A percentile compares a stretch with the other conserved stretches of the same genome.
phyloP scores from a whole-genome alignment of 257 asterid genomes.

The Capsicum rhomboideum region DNA sequence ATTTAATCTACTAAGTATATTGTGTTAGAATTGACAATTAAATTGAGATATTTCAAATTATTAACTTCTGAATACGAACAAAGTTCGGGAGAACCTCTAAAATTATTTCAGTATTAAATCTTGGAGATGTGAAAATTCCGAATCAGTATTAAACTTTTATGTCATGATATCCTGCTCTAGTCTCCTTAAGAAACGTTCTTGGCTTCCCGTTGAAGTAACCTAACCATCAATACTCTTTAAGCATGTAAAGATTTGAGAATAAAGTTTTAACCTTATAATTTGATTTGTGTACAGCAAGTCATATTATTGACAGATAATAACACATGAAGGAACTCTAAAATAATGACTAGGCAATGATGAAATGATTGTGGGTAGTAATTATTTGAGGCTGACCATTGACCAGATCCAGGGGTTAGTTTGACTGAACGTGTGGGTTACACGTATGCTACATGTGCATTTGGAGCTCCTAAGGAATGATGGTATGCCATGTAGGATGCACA shows the following conservation, averaged over 20 bases:
- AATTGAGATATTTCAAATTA: background rate
- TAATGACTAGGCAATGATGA: conserved; percentile 19
- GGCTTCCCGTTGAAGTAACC: background rate
- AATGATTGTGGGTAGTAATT: conserved; percentile 11
- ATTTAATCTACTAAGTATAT: too few relatives aligned
- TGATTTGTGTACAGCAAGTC: too few relatives aligned
- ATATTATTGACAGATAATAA: background rate
- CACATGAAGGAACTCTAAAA: background rate
- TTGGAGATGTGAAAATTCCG: too few relatives aligned
- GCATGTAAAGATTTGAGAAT: background rate
- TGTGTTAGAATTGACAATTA: too few relatives aligned
- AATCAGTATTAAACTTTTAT: background rate
- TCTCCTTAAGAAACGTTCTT: background rate
- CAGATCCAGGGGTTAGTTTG: conserved; percentile 25
- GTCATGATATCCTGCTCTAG: background rate
- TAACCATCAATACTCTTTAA: background rate
- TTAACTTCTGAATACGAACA: background rate
- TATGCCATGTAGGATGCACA: background rate
- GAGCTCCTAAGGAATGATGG: background rate
- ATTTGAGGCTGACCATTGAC: conserved; percentile 7
- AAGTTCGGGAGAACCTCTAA: background rate
- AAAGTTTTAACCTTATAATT: background rate
- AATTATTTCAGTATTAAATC: too few relatives aligned
- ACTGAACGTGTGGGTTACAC: conserved; percentile 26
- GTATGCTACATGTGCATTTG: background rate